These are phyloP conservation scores for Pythium aristosporum DNA, from an alignment of 352 stramenopile genomes.

Conservation along the genomic window DNA sequence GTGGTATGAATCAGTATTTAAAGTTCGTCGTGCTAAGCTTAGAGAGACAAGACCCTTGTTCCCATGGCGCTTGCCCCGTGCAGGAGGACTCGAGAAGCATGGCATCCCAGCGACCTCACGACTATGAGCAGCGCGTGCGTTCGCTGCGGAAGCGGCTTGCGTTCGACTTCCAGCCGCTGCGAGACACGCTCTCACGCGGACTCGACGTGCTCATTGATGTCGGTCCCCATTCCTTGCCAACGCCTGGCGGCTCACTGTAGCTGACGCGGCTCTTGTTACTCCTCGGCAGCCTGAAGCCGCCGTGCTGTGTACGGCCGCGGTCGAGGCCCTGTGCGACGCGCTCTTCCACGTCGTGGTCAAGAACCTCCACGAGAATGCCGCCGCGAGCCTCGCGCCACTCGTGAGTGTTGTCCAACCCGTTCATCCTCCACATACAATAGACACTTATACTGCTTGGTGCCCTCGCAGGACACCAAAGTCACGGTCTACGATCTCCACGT, in stretches of 20 bases:
- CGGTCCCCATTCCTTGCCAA: not conserved
- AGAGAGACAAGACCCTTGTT: no score
- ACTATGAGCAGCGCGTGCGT: slow-evolving; percentile 46
- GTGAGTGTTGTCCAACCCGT: slow-evolving; percentile 13
- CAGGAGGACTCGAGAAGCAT: slow-evolving; percentile 10
- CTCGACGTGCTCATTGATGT: slow-evolving; percentile 53
- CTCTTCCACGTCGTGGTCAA: slow-evolving; percentile 53
- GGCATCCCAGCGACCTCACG: slow-evolving; percentile 28
- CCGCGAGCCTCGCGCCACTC: slow-evolving; percentile 28
- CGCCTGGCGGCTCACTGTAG: not conserved
- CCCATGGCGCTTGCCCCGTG: no score
- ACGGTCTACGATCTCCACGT: slow-evolving; percentile 56
- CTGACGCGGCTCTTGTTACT: not conserved
- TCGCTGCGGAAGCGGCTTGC: slow-evolving; percentile 46
- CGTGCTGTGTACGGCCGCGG: slow-evolving; percentile 48
- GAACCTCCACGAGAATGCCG: slow-evolving; percentile 36
- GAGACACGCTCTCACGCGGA: slow-evolving; percentile 42
- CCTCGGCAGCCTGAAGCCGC: slow-evolving; percentile 41
- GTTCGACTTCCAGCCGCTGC: slow-evolving; percentile 57
- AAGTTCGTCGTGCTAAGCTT: no score
- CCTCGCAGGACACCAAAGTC: slow-evolving; percentile 42
- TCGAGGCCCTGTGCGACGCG: slow-evolving; percentile 52
- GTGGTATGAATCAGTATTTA: no score
- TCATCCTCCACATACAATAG: not conserved
- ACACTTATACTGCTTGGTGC: not conserved